These are phyloP conservation scores for Boletus semigastroideus DNA, from an alignment of 1,284 basidiomycete genomes.

Conservation along the genomic window DNA sequence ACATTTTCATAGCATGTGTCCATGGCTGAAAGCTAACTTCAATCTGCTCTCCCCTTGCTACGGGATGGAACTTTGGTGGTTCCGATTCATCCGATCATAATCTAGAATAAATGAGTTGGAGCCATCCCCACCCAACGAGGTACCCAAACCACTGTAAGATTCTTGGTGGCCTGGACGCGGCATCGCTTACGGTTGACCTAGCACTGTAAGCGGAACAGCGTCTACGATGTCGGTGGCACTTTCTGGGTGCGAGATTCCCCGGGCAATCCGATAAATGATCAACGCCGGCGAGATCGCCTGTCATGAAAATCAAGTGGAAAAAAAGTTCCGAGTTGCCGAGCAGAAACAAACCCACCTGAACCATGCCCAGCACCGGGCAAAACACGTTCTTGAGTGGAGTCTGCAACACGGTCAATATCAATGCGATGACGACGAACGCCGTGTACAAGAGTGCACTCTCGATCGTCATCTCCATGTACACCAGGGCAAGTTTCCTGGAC, in stretches of 20 bases:
- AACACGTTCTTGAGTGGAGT: slow-evolving; percentile 11
- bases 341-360: slow-evolving; percentile 17
- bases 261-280: slow-evolving; percentile 23
- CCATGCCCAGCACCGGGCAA: slow-evolving; percentile 17
- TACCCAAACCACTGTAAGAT: background rate
- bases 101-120: too few species aligned
- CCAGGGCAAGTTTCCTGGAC: background rate
- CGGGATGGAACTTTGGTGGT: too few species aligned
- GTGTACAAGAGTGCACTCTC: slow-evolving; percentile 1
- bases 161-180: background rate
- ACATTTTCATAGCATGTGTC: too few species aligned
- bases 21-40: too few species aligned
- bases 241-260: slow-evolving; percentile 15
- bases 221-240: background rate
- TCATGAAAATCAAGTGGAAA: background rate
- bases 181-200: background rate
- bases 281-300: slow-evolving; percentile 18
- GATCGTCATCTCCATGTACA: background rate
- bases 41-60: too few species aligned
- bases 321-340: background rate
- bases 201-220: slow-evolving; percentile 10
- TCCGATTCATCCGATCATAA: too few species aligned
- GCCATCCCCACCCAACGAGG: background rate
- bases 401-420: background rate
- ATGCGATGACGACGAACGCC: background rate